Conservation (phyloP, 2,329 filamentous ascomycete species). For the Dothideomycetidae sp. region DNA sequence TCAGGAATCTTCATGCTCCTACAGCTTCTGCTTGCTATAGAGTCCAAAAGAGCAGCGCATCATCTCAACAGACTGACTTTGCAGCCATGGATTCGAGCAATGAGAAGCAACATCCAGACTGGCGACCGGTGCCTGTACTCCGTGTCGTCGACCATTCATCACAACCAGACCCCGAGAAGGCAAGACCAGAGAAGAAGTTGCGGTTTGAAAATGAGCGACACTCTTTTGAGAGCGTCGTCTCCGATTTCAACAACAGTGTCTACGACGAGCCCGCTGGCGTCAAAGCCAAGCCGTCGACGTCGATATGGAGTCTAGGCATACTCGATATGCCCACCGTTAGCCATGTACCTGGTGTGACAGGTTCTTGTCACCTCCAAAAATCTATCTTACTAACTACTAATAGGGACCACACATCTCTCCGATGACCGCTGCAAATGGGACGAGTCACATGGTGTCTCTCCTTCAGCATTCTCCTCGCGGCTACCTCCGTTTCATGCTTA, state of each 20-base stretch:
- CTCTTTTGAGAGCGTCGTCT: constrained; percentile 1
- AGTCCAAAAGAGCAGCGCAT: no score
- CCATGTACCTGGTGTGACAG: constrained; percentile 62
- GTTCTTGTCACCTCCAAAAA: background rate
- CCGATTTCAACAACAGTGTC: constrained; percentile 5
- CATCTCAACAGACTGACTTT: no score
- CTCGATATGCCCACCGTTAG: constrained; percentile 68
- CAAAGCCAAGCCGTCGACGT: constrained; percentile 3
- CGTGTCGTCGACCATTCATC: constrained; percentile 7
- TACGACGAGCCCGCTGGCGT: constrained; percentile 3
- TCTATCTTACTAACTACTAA: background rate
- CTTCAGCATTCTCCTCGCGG: constrained; percentile 16
- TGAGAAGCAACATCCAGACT: constrained; percentile 3
- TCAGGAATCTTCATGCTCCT: no score
- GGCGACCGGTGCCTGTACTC: constrained; percentile 3
- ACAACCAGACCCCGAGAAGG: constrained; percentile 3
- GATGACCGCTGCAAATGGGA: constrained; percentile 10
- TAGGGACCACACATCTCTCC: constrained; percentile 3
- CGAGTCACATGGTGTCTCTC: constrained; percentile 13
- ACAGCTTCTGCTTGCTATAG: no score
- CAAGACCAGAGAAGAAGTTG: constrained; percentile 5
- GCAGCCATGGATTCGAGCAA: constrained; percentile 5
- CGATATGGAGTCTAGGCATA: constrained; percentile 56
- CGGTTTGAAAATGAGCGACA: constrained; percentile 3
- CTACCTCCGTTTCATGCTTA: constrained; percentile 10